phyloP scores from a whole-genome alignment of 2,329 filamentous ascomycete genomes.

The Fusarium musae region DNA sequence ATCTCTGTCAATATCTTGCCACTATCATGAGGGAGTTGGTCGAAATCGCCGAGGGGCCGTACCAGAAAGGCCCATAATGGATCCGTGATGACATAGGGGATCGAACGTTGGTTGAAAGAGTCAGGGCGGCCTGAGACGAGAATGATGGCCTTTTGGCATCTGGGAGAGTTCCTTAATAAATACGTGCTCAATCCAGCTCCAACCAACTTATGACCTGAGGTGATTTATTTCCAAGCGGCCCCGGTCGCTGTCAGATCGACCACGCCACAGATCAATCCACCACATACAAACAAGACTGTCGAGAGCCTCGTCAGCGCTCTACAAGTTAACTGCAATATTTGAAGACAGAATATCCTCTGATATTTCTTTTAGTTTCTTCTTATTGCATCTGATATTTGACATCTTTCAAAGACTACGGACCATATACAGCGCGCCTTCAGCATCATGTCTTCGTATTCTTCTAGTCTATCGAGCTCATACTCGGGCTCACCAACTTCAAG shows the following conservation, averaged over 20 bases:
- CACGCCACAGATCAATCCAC: constrained; percentile 43
- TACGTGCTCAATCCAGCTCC: constrained; percentile 45
- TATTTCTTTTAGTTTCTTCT: not conserved
- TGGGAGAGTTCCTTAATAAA: constrained; percentile 31
- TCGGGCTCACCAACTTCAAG: constrained; percentile 39
- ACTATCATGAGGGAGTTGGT: constrained; percentile 19
- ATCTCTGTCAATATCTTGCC: constrained; percentile 16
- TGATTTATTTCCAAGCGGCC: constrained; percentile 37
- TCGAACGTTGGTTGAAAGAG: constrained; percentile 34
- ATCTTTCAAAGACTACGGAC: not conserved
- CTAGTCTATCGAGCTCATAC: constrained; percentile 29
- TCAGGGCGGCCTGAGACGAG: constrained; percentile 37
- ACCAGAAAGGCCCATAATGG: constrained; percentile 12
- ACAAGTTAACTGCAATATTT: constrained; percentile 2
- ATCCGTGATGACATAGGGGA: constrained; percentile 28
- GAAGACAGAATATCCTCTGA: not conserved
- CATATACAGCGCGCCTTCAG: not conserved
- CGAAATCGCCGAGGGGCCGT: constrained; percentile 12
- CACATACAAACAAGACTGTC: constrained; percentile 8
- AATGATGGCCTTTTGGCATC: constrained; percentile 25
- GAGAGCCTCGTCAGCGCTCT: constrained; percentile 8
- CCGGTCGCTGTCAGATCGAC: constrained; percentile 38
- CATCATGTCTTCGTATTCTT: constrained; percentile 40
- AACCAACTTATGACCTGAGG: constrained; percentile 41
- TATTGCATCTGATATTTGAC: not conserved